Evolutionary conservation across 2,329 filamentous ascomycete genomes (phyloP), one percentile per base, ranked within the genome.

Genomic region (Penicillium sp.): DNA sequence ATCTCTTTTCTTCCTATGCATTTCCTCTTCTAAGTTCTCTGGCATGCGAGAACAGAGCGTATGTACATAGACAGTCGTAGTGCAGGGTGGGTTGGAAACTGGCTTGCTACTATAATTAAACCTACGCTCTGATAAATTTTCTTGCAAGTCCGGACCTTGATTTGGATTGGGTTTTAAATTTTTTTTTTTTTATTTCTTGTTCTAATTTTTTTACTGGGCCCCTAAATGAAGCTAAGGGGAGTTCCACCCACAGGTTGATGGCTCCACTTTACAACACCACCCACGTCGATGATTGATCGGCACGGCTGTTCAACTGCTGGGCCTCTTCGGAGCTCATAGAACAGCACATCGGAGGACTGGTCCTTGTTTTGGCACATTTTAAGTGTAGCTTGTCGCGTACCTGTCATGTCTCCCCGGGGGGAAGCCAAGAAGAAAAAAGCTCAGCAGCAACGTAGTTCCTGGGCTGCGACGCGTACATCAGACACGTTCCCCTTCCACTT

Each of bases 81-180:
- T 53, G 50, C 50, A 53, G n/a, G 30, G 33, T 35, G 30, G 50
- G 22, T 44, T 28, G n/a, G 19, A 38, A 37, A 24, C 51, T 33
- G 33, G 49, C n/a, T 35, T 53, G 51, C 37, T 30, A 22, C 60
- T 61, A 63, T 60, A 65, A 60, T 63, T 65, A 58, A 59, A 56
- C 50, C 35, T 40, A 44, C 54, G 51, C 33, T 51, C 47, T 49
- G 45, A 49, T 49, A 40, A 40, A 8, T 53, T 53, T 37, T 26
- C 19, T 53, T 12, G 15, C 24, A 15, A 15, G 35, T 37, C 35
- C 12, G 35, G 35, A 26, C 35, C 51, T 53, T 53, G 47, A 40
- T 53, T 53, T 58, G 53, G 30, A 58, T 45, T 57, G 15, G 9
- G 19, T 51, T 56, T 60, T 64, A 56, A 4, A 17, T 56, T 59